Evolutionary conservation across 2,329 filamentous ascomycete genomes (phyloP), one percentile per base, ranked within the genome.

Genomic region (Colletotrichum plurivorum): DNA sequence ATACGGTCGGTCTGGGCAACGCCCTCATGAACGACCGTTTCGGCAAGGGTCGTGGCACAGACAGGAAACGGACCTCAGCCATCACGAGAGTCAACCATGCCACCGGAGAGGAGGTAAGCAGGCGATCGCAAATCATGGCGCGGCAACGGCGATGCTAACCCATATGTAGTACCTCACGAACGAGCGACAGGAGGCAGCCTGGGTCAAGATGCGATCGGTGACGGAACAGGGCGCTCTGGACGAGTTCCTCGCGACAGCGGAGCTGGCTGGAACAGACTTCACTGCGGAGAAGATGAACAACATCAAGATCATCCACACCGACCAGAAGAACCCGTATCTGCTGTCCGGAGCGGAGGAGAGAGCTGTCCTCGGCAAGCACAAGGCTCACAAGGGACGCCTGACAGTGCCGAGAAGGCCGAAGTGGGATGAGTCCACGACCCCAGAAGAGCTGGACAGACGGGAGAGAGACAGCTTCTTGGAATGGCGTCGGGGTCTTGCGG

Each of bases 121-220:
- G 70, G 27, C 27, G 27, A 27, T n/a, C 4, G 13, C 27, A 9
- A 15, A 41, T 4, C 3, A 18, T 1, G 7, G 5, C n/a, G 9
- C 13, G 3, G 0, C 41, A 1, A 31, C 5, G 15, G 12, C 18
- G 8, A 15, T 10, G 45, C 75, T 80, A 69, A 80, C 67, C 22
- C 8, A 18, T 8, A 10, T 16, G 48, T 71, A 92, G 85, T 99
- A 99, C 80, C 90, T 98, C 75, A 96, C 94, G 56, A 98, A 97
- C 79, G 92, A 93, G 73, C 91, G 90, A 75, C 91, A 97, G 79
- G 95, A 98, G 84, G 96, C 95, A 43, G 88, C 94, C 74, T 99
- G 95, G 94, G 94, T 98, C 78, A 99, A 98, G 87, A 98, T 99
- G 96, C 94, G 95, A 84, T 97, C 94, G 80, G 93, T 99, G 74